Evolutionary conservation across 768 basidiomycete genomes (phyloP).

Genomic region (Boletus reticuloceps): DNA sequence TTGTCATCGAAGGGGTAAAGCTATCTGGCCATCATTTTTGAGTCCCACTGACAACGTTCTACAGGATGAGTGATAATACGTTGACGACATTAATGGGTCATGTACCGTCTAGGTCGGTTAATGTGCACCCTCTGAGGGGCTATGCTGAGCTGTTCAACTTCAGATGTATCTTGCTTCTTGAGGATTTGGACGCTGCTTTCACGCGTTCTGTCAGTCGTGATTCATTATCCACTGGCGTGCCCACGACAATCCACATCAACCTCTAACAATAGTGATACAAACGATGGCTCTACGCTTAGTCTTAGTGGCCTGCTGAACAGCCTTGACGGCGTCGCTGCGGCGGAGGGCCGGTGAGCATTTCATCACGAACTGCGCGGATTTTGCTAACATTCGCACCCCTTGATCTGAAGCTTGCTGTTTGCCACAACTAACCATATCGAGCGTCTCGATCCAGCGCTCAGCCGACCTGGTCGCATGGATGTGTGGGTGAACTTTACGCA

Average conservation of each 20-base stretch:
- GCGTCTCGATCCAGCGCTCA: conserved; percentile 85
- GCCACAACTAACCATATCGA: conserved; percentile 95
- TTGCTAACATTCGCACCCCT: conserved; percentile 19
- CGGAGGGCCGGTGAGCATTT: conserved; percentile 71
- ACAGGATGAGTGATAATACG: conserved; percentile 88
- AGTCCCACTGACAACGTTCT: conserved; percentile 9
- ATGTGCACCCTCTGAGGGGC: not conserved
- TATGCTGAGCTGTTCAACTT: conserved; percentile 5
- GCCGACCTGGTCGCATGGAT: conserved; percentile 88
- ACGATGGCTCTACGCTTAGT: conserved; percentile 80
- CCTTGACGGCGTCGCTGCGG: conserved; percentile 82
- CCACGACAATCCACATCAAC: conserved; percentile 47
- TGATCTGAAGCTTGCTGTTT: conserved; percentile 63
- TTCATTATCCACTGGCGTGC: conserved; percentile 71
- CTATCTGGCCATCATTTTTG: conserved; percentile 5
- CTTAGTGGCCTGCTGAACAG: conserved; percentile 84
- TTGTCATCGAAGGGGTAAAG: conserved; percentile 82
- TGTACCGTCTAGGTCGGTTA: conserved; percentile 72
- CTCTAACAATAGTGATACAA: conserved; percentile 44
- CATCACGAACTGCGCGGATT: conserved; percentile 6
- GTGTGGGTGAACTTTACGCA: conserved; percentile 91
- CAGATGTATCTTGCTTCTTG: conserved; percentile 89
- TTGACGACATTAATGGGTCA: conserved; percentile 84
- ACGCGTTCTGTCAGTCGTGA: conserved; percentile 86
- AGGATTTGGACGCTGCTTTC: conserved; percentile 92